Evolutionary conservation across 2,329 filamentous ascomycete genomes (phyloP), one percentile per base, ranked within the genome.

Genomic region (Fusarium ambrosium): DNA sequence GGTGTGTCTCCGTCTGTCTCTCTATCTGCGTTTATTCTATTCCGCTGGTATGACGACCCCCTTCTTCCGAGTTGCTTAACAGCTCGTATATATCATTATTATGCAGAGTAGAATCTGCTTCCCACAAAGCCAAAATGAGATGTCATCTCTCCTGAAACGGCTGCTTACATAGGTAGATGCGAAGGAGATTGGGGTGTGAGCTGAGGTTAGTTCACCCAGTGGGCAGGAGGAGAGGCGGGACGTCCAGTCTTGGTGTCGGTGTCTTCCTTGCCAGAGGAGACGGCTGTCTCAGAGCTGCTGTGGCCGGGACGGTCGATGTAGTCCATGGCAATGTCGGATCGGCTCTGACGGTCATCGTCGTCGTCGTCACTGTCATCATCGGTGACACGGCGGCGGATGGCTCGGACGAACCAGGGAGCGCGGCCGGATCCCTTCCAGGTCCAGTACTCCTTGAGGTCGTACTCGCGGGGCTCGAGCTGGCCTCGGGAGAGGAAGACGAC

Each of bases 391-490:
- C 65, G 72, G 7, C 78, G 77, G 13, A 82, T 77, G 4, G 84
- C 84, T 7, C 86, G 83, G 43, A 88, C 79, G 67, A 87, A 85
- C 84, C 86, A 88, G 0, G 87, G 87, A 48, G 86, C 82, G 4
- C 83, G 83, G 4, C 87, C 87, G 1, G 81, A 80, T 4, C 86
- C 86, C 71, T 85, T 86, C 87, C 86, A 89, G 2, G 87, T 86
- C 88, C 88, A 89, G 75, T 89, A 89, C 66, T 89, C 87, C 71
- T 89, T 89, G 71, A 87, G 81, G 45, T 89, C 87, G 71, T 89
- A 89, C 71, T 89, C 86, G 24, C 84, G 83, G 5, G 88, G 87
- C 76, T 87, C 84, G 27, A 87, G 73, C 5, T 81, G 78, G 5
- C 86, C 85, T 1, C 84, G 77, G 2, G 86, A 87, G 29, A 85